Conservation (phyloP, 108 stramenopile species). For the Nitzschia palea region DNA sequence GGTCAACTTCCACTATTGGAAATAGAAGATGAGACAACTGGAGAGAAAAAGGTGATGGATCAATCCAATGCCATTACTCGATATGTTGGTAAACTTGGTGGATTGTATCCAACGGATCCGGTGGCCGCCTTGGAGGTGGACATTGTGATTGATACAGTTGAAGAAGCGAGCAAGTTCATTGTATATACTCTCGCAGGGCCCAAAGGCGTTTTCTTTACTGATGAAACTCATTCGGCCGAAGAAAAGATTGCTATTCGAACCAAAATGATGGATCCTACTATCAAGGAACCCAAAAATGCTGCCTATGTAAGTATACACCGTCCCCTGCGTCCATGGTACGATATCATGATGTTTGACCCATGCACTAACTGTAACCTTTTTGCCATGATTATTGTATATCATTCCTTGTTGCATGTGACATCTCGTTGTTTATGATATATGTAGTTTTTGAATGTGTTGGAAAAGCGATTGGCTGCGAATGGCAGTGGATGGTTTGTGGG, state of each 20-base stretch:
- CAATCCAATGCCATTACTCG: conserved; percentile 27
- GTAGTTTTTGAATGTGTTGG: conserved; percentile 1
- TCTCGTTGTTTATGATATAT: not conserved
- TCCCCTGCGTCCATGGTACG: not conserved
- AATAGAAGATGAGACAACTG: not conserved
- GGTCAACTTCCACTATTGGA: conserved; percentile 24
- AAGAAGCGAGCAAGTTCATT: not conserved
- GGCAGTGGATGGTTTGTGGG: conserved; percentile 24
- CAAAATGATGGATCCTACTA: not conserved
- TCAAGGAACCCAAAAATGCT: not conserved
- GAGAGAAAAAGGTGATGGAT: not conserved
- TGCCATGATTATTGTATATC: not conserved
- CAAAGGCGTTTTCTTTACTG: not conserved
- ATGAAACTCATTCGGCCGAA: not conserved
- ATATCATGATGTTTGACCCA: not conserved
- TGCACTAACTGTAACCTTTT: not conserved
- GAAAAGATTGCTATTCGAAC: conserved; percentile 18
- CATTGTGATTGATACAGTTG: conserved; percentile 14
- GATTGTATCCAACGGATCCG: conserved; percentile 22
- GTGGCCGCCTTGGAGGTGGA: conserved; percentile 22
- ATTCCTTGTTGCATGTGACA: not conserved
- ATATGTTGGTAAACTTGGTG: conserved; percentile 24
- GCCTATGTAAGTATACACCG: not conserved
- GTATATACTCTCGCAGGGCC: conserved; percentile 5
- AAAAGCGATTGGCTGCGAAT: not conserved